Percentiles rank a stretch among this genome's conserved stretches.
Conservation (phyloP, 371 early-diverging fungal genomes). For the Dichotomocladium elegans region DNA sequence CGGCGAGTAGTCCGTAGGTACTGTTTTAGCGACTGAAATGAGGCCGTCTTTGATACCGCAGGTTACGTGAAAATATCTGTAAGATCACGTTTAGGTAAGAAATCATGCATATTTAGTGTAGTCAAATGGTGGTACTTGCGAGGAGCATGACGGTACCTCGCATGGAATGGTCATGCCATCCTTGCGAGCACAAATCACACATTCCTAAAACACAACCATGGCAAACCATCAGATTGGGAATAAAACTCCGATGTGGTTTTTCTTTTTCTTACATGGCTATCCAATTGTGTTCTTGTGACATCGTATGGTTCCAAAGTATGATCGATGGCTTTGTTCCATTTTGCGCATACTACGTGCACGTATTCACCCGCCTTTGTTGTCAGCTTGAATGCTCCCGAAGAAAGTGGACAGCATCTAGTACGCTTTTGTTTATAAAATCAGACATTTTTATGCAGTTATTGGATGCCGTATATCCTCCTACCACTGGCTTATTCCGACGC, state of each 20-base stretch:
- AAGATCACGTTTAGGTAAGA: no score
- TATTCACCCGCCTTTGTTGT: slow-evolving; percentile 47
- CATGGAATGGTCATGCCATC: slow-evolving; percentile 34
- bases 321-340: slow-evolving; percentile 41
- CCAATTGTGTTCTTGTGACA: slow-evolving; percentile 18
- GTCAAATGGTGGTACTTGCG: slow-evolving; percentile 21
- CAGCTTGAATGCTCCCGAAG: slow-evolving; percentile 48
- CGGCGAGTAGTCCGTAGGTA: slow-evolving; percentile 3
- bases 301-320: slow-evolving; percentile 38
- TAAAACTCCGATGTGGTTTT: no score
- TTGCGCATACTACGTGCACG: slow-evolving; percentile 58
- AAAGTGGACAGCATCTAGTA: slow-evolving; percentile 46
- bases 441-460: background rate
- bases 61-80: slow-evolving; percentile 14
- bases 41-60: slow-evolving; percentile 16
- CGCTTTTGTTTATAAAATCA: slow-evolving; percentile 21
- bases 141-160: slow-evolving; percentile 25
- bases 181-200: slow-evolving; percentile 23
- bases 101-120: no score
- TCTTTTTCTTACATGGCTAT: slow-evolving; percentile 16
- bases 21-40: slow-evolving; percentile 1
- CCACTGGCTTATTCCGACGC: slow-evolving; percentile 7
- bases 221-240: background rate
- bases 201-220: slow-evolving; percentile 13
- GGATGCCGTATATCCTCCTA: background rate